Conservation (phyloP, 441 rosid genomes). For the Pelargonium citronellum region DNA sequence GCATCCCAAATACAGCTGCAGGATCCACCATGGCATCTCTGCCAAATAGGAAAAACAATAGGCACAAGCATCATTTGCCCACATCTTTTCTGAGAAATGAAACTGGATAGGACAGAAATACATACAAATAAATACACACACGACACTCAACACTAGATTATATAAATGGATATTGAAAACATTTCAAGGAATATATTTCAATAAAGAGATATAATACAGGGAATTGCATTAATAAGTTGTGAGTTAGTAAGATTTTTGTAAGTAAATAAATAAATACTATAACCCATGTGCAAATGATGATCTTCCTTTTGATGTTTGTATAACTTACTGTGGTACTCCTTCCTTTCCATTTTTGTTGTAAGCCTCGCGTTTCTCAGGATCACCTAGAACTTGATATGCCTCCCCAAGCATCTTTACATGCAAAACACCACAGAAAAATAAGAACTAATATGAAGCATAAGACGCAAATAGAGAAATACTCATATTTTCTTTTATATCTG, state of each 20-base stretch:
- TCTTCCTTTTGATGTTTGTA: not conserved
- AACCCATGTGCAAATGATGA: not conserved
- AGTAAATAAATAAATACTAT: not conserved
- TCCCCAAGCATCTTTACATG: conserved; percentile 68
- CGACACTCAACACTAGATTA: too few species aligned
- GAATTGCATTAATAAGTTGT: too few species aligned
- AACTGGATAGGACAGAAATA: not conserved
- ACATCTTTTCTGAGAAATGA: too few species aligned
- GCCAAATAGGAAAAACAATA: conserved; percentile 15
- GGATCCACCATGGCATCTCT: conserved; percentile 91
- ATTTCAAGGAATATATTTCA: too few species aligned
- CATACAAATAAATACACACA: too few species aligned
- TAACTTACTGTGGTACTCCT: conserved; percentile 67
- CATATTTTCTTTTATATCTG: not conserved
- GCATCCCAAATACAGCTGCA: conserved; percentile 90
- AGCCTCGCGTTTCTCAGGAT: conserved; percentile 78
- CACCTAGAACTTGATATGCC: conserved; percentile 90
- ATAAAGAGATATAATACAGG: too few species aligned
- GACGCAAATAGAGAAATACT: not conserved
- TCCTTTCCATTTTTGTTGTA: conserved; percentile 85
- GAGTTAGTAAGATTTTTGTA: too few species aligned
- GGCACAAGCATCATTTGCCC: not conserved
- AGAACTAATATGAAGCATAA: conserved; percentile 11
- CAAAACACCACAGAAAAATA: conserved; percentile 11
- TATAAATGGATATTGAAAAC: too few species aligned